A percentile compares a stretch with the other conserved stretches of the same genome.
Conservation (phyloP, 2,329 filamentous ascomycete genomes). For the Penicillium corylophilum region DNA sequence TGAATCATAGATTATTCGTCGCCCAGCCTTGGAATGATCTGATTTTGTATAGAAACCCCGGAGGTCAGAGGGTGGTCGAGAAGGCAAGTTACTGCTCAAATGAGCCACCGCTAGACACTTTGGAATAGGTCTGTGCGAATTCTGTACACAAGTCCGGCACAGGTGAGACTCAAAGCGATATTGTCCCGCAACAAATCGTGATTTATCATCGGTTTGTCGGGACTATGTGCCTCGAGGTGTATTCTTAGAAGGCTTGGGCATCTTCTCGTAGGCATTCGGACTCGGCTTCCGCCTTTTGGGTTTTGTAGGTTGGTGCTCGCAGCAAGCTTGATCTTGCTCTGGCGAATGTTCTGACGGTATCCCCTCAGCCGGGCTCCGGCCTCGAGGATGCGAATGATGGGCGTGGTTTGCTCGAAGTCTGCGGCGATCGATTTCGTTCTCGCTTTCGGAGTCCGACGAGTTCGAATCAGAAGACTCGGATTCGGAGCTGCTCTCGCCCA, state of each 20-base stretch:
- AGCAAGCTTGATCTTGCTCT: slow-evolving; percentile 21
- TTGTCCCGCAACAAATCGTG: background rate
- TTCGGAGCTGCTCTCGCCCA: slow-evolving; percentile 75
- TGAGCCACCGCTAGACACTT: background rate
- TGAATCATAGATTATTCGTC: background rate
- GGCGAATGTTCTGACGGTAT: slow-evolving; percentile 17
- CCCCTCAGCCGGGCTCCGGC: slow-evolving; percentile 15
- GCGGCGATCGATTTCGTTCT: slow-evolving; percentile 33
- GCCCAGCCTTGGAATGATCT: background rate
- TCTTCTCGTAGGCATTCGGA: slow-evolving; percentile 50
- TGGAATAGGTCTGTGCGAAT: background rate
- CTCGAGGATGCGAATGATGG: slow-evolving; percentile 20
- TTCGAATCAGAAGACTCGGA: slow-evolving; percentile 53
- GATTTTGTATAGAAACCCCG: background rate
- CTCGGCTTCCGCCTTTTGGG: slow-evolving; percentile 37
- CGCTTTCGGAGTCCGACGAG: slow-evolving; percentile 52
- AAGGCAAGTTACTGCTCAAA: background rate
- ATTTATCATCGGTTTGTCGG: background rate
- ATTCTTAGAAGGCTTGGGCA: slow-evolving; percentile 36
- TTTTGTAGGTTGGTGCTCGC: slow-evolving; percentile 21
- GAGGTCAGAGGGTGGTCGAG: background rate
- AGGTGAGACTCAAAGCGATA: too few species aligned
- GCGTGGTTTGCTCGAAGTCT: slow-evolving; percentile 3
- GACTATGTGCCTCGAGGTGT: slow-evolving; percentile 15
- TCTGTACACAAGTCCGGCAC: background rate